Evolutionary conservation across 139 green algal species (phyloP).

Genomic region (Dunaliella sp.): DNA sequence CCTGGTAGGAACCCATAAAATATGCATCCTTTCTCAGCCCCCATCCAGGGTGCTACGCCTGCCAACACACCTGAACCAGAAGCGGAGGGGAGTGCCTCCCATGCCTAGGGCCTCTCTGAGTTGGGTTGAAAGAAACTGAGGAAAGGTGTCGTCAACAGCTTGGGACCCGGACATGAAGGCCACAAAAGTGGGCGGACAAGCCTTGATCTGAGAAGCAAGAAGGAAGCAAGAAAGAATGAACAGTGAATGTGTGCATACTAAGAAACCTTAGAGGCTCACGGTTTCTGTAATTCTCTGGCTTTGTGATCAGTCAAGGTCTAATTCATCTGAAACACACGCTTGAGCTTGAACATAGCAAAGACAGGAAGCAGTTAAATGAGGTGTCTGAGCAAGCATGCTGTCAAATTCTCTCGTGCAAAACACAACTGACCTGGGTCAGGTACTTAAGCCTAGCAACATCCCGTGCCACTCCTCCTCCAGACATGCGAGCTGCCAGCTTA

Average conservation of each 20-base stretch:
- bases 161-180: constrained; percentile 52
- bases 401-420: no score
- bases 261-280: no score
- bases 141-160: constrained; percentile 13
- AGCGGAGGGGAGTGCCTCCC: constrained; percentile 52
- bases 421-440: constrained; percentile 49
- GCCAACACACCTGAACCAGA: constrained; percentile 53
- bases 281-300: no score
- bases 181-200: constrained; percentile 75
- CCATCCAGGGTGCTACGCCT: neutral
- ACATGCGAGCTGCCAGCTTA: constrained; percentile 31
- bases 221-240: no score
- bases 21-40: neutral
- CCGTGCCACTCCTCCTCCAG: constrained; percentile 24
- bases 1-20: no score
- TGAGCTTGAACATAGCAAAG: no score
- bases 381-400: no score
- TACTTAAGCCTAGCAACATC: constrained; percentile 55
- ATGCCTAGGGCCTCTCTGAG: constrained; percentile 51
- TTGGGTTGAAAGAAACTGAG: constrained; percentile 44
- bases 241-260: no score
- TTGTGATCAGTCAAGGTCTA: no score
- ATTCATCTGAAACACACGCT: no score
- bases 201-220: constrained; percentile 73
- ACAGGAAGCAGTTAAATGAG: no score